Evolutionary conservation across 306 rosid species (phyloP), one percentile per base, ranked within the genome.

Genomic region (Hippophae gyantsensis): DNA sequence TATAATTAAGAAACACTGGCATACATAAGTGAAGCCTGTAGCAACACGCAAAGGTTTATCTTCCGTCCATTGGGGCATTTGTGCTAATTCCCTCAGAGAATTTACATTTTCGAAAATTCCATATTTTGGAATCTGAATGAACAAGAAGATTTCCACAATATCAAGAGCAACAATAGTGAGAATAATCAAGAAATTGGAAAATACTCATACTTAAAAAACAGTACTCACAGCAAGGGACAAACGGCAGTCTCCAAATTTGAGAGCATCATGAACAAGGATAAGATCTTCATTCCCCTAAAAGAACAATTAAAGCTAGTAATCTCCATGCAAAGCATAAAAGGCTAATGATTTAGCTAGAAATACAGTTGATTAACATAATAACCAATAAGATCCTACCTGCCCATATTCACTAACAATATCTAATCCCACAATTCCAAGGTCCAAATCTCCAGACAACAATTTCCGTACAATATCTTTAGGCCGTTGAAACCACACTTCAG

Each of bases 401-500:
- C 95, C 94, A 67, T 73, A 70, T 60, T 93, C 99, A 38, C 74
- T 69, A 66, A 86, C 66, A 6, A 81, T 84, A 69, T 93, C 97
- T 13, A 93, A 78, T 52, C 99, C 99, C 10, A 85, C 94, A 49
- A 93, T 82, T 55, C 99, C 99, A 58, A 93, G 95, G 77, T 93
- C 99, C 10, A 93, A 79, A 67, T 93, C 95, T 32, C 97, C 99
- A 0, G 97, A 81, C 61, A 84, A 69, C 73, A 93, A 69, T 63
- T 88, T 88, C 67, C 94, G 72, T 6, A 88, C 90, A 43, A 93
- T 82, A 54, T 93, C 97, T 67, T 86, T 88, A 0, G 99, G 99
- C 66, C 99, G 73, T 56, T 93, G 97, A 57, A 80, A 84, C 99
- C 99, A 93, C 56, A 93, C 95, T 77, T 88, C 90, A 72, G 84